Base-by-base conservation (phyloP, 768 basidiomycete species). In the Nidularia sp. region DNA sequence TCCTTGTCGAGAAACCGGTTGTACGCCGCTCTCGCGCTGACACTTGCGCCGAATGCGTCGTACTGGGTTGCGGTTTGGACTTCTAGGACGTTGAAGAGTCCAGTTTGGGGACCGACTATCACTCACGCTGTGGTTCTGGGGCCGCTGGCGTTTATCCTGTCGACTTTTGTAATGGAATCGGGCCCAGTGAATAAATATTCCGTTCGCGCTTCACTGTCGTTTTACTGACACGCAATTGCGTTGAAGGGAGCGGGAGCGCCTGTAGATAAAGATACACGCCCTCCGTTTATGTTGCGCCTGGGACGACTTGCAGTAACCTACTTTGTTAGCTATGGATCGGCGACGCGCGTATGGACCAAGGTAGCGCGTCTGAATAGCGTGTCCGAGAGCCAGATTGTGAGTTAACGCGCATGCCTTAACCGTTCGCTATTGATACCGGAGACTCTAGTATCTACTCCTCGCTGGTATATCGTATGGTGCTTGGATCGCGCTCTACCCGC, bases 21-120 rank as follows among this genome's bases (percentile, higher is more conserved):
- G n/a, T 62, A 65, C 53, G 69, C 78, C 39, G 76, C 72, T 15
- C 50, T 71, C 6, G 61, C 74, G 31, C 62, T 82, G 34, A 69
- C 76, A 47, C 51, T 70, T 46, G 73, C 82, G 31, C 85, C 90
- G 1, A 77, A 80, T 57, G 74, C 81, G n/a, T 80, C 81, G 4
- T 88, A 89, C 59, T 88, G 82, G 80, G 67, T 80, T 18, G 78
- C 83, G 33, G 76, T 79, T 22, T 77, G 74, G 68, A 83, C 85
- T 7, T 78, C 81, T 32, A 76, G 84, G 18, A 45, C 10, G 56
- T 64, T 67, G 58, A 70, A 69, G 25, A 73, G 79, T 55, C 77
- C 83, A 10, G 53, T 83, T 10, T 66, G 74, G 58, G 88, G 88
- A 0, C 78, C 88, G 8, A 72, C 80, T 12, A 55, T 79, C 5